Evolutionary conservation across 2,329 filamentous ascomycete genomes (phyloP).

Genomic region (Thielaviopsis euricoi): DNA sequence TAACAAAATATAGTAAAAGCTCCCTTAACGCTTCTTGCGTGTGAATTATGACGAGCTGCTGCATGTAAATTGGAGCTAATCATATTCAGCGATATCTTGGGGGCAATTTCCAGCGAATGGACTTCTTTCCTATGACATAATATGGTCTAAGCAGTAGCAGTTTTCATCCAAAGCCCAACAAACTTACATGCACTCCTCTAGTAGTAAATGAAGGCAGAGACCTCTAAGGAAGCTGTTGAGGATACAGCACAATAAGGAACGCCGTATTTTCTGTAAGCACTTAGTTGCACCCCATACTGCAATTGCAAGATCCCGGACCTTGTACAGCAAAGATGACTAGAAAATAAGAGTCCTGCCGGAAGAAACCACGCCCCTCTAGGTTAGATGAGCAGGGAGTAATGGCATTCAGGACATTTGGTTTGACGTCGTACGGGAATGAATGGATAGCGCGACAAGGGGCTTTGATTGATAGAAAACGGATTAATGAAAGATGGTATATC

Average conservation of each 20-base stretch:
- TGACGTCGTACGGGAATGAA: background rate
- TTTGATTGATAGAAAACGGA: background rate
- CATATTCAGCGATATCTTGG: background rate
- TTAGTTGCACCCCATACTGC: background rate
- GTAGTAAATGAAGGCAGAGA: background rate
- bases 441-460: background rate
- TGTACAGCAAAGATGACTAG: background rate
- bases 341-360: background rate
- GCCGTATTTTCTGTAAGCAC: background rate
- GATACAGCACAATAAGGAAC: background rate
- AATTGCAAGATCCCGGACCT: background rate
- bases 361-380: too few species aligned
- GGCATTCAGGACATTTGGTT: background rate
- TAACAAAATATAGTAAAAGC: too few species aligned
- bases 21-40: background rate
- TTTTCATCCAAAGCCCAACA: background rate
- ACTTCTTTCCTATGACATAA: too few species aligned
- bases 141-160: too few species aligned
- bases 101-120: too few species aligned
- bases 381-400: background rate
- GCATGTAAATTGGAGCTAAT: background rate
- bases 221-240: background rate
- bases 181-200: background rate
- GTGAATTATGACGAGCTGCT: background rate
- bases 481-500: too few species aligned